Conservation (phyloP, 495 filamentous ascomycete genomes). For the Penicillium ochrochloron region DNA sequence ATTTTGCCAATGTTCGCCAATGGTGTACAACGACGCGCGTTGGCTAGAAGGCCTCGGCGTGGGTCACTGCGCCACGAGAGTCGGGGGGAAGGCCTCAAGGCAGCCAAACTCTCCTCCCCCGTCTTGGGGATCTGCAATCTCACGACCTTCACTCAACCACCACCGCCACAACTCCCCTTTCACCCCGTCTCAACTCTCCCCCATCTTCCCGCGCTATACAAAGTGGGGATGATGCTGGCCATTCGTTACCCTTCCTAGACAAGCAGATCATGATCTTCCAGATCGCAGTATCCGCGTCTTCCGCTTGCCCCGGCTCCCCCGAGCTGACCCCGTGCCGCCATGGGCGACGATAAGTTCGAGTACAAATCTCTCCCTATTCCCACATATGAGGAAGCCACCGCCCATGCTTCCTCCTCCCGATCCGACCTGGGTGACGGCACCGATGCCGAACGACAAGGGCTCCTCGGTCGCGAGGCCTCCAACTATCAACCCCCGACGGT, state of each 20-base stretch:
- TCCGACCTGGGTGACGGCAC: constrained; percentile 64
- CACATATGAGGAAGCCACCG: constrained; percentile 89
- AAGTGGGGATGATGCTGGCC: constrained; percentile 40
- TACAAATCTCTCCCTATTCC: constrained; percentile 83
- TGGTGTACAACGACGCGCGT: constrained; percentile 5
- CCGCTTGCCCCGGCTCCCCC: constrained; percentile 40
- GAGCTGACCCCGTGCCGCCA: constrained; percentile 44
- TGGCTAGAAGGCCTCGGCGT: constrained; percentile 11
- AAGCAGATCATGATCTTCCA: constrained; percentile 52
- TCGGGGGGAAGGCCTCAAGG: constrained; percentile 4
- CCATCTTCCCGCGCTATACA: constrained; percentile 1
- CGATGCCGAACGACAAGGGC: constrained; percentile 65
- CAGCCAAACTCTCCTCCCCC: constrained; percentile 7
- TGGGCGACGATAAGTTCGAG: constrained; percentile 63
- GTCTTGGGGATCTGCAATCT: constrained; percentile 6
- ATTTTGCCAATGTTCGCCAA: constrained; percentile 1
- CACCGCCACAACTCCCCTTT: constrained; percentile 1
- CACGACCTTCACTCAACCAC: constrained; percentile 12
- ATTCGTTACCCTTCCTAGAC: constrained; percentile 35
- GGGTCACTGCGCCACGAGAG: constrained; percentile 24
- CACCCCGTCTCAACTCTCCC: constrained; percentile 16
- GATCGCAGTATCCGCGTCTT: constrained; percentile 35
- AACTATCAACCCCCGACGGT: constrained; percentile 76
- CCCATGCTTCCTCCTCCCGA: constrained; percentile 63
- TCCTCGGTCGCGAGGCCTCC: constrained; percentile 50